A percentile compares a stretch with the other conserved stretches of the same genome.
phyloP scores from a whole-genome alignment of 148 eudicot genomes.

The Amaranthus palmeri region DNA sequence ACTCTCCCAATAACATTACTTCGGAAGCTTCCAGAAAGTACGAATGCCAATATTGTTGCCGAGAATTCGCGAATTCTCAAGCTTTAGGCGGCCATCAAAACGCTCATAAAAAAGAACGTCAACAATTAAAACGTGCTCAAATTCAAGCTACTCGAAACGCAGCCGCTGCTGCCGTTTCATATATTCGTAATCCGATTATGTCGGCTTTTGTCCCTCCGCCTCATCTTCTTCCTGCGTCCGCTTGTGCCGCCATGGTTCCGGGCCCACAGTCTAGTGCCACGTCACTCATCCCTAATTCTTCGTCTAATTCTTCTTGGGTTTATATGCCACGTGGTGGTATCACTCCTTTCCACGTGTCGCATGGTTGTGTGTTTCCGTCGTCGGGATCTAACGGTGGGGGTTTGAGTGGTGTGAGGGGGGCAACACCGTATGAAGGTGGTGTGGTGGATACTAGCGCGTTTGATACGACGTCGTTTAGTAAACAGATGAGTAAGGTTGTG shows the following conservation, averaged over 20 bases:
- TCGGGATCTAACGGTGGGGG: constrained; percentile 5
- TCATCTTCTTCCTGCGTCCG: constrained; percentile 59
- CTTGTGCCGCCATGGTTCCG: not conserved
- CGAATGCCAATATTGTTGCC: constrained; percentile 85
- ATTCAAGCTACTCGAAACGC: constrained; percentile 63
- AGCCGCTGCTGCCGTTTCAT: constrained; percentile 51
- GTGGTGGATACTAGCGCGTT: constrained; percentile 26
- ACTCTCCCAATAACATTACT: constrained; percentile 2
- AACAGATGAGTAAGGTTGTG: constrained; percentile 19
- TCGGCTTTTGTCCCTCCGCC: constrained; percentile 71
- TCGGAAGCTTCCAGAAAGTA: constrained; percentile 32
- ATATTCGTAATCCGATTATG: constrained; percentile 60
- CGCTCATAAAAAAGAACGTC: constrained; percentile 89
- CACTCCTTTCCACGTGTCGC: constrained; percentile 58
- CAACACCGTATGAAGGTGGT: constrained; percentile 37
- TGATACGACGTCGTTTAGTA: constrained; percentile 24
- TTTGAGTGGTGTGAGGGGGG: constrained; percentile 13
- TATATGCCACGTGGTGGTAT: constrained; percentile 55
- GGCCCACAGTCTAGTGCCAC: constrained; percentile 10
- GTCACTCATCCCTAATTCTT: not conserved
- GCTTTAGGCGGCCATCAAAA: constrained; percentile 94
- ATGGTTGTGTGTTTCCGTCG: constrained; percentile 50
- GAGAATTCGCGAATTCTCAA: constrained; percentile 88
- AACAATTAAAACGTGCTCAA: constrained; percentile 81
- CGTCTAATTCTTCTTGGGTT: constrained; percentile 45